Conservation (phyloP, 805 yeast species). For the Yamadazyma paraphyllophila region DNA sequence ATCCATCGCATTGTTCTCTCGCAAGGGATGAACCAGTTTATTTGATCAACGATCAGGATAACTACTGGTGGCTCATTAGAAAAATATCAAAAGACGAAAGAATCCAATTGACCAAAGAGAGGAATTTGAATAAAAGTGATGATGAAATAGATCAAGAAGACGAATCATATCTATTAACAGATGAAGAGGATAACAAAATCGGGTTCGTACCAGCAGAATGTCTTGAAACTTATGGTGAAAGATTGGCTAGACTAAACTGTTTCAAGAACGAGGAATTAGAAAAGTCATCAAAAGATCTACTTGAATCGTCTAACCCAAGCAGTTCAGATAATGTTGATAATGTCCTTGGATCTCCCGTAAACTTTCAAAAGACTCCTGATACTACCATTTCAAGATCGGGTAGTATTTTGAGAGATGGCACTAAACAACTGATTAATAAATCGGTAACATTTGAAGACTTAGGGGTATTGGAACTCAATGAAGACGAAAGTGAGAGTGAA, state of each 20-base stretch:
- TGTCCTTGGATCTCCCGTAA: slow-evolving; percentile 15
- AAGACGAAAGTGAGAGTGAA: slow-evolving; percentile 17
- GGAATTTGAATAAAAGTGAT: slow-evolving; percentile 12
- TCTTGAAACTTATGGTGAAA: slow-evolving; percentile 84
- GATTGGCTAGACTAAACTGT: slow-evolving; percentile 88
- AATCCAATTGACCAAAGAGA: slow-evolving; percentile 20
- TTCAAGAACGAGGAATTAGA: slow-evolving; percentile 82
- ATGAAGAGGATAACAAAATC: slow-evolving; percentile 61
- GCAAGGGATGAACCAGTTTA: slow-evolving; percentile 78
- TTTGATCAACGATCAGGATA: slow-evolving; percentile 81
- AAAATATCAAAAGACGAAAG: slow-evolving; percentile 36
- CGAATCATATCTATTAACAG: slow-evolving; percentile 14
- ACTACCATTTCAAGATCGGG: slow-evolving; percentile 16
- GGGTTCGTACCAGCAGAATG: slow-evolving; percentile 98
- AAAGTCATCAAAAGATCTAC: slow-evolving; percentile 20
- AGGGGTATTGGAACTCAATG: slow-evolving; percentile 25
- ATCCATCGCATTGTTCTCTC: slow-evolving; percentile 84
- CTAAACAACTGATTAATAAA: slow-evolving; percentile 22
- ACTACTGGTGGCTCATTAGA: slow-evolving; percentile 93
- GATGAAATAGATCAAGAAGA: slow-evolving; percentile 2
- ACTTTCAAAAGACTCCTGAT: slow-evolving; percentile 16
- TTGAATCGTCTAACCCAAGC: slow-evolving; percentile 9
- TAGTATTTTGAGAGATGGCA: slow-evolving; percentile 15
- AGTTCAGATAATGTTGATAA: slow-evolving; percentile 13
- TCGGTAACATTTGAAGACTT: slow-evolving; percentile 41